These are phyloP conservation scores for Mollisiaceae sp. DNA, from an alignment of 2,329 filamentous ascomycete genomes.

Conservation along the genomic window DNA sequence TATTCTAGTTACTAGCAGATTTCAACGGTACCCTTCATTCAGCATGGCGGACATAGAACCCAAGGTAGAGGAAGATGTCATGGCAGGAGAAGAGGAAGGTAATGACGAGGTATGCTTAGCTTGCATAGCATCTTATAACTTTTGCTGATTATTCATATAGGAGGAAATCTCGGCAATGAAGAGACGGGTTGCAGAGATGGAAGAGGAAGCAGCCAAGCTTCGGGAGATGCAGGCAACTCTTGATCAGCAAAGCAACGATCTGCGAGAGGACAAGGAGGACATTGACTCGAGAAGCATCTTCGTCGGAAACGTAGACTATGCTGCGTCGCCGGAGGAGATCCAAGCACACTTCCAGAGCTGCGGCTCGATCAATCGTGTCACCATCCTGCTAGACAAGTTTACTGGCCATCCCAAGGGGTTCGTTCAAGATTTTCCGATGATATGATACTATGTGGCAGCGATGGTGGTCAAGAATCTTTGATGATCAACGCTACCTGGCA, in stretches of 20 bases:
- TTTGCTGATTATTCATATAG: slow-evolving; percentile 42
- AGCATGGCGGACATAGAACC: slow-evolving; percentile 40
- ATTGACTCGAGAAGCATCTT: slow-evolving; percentile 96
- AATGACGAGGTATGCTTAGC: slow-evolving; percentile 41
- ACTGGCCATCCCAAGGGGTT: slow-evolving; percentile 99
- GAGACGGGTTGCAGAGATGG: slow-evolving; percentile 85
- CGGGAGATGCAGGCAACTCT: slow-evolving; percentile 86
- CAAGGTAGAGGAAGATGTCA: slow-evolving; percentile 38
- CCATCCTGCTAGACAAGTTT: slow-evolving; percentile 96
- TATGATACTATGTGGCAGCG: background rate
- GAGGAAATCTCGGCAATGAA: slow-evolving; percentile 90
- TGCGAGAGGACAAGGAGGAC: slow-evolving; percentile 93
- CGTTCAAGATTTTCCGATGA: slow-evolving; percentile 47
- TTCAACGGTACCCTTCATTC: slow-evolving; percentile 9
- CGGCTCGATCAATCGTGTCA: slow-evolving; percentile 96
- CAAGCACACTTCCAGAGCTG: slow-evolving; percentile 98
- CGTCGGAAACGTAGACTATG: slow-evolving; percentile 98
- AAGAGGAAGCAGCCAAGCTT: slow-evolving; percentile 84
- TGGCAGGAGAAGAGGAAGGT: slow-evolving; percentile 39
- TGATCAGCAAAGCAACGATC: slow-evolving; percentile 81
- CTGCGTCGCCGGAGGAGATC: slow-evolving; percentile 94
- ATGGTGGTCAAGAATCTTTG: slow-evolving; percentile 34
- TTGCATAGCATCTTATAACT: background rate
- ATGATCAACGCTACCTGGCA: slow-evolving; percentile 59
- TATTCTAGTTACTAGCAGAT: slow-evolving; percentile 1